Evolutionary conservation across 1,139 yeast genomes (phyloP), one percentile per base, ranked within the genome.

Genomic region (Arxiozyma heterogenica): DNA sequence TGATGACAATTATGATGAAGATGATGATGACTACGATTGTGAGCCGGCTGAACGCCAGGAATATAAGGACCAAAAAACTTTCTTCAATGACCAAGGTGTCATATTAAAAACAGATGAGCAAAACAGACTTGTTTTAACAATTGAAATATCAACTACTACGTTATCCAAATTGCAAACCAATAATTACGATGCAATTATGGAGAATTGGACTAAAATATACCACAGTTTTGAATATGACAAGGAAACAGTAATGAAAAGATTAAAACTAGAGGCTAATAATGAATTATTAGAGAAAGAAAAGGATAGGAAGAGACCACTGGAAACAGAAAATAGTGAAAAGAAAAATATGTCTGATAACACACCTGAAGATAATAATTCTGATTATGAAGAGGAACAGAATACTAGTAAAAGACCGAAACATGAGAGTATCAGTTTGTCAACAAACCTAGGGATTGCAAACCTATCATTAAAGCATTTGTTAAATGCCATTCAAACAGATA

Each of bases 161-260:
- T 47, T 68, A 42, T 52, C 59, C 44, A 64, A 55, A 50, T 59
- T 65, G 51, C 62, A 62, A 60, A 54, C 60, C 11, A 63, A 58
- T 27, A 62, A 65, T 49, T 54, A 62, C 47, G 70, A 67, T 47
- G 58, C 62, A 25, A 61, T 78, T 22, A 73, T 78, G 54, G 74
- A 71, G 52, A 77, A 74, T 60, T 77, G 78, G 65, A 75, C 75
- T 60, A 85, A 79, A 64, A 81, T 86, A 45, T 90, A 89, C 65
- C 96, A 90, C 65, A 83, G 81, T 57, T 88, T 89, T 66, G 98
- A 91, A 64, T 80, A 81, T 59, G 97, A 90, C 66, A 74, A 82
- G 59, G 95, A 87, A 55, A 86, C 93, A 1, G 75, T 88, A 51
- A 75, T 84, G 54, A 88, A 89, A 63, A 77, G 95, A 65, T 72